phyloP scores from a whole-genome alignment of 495 filamentous ascomycete genomes.

The Neurospora discreta region DNA sequence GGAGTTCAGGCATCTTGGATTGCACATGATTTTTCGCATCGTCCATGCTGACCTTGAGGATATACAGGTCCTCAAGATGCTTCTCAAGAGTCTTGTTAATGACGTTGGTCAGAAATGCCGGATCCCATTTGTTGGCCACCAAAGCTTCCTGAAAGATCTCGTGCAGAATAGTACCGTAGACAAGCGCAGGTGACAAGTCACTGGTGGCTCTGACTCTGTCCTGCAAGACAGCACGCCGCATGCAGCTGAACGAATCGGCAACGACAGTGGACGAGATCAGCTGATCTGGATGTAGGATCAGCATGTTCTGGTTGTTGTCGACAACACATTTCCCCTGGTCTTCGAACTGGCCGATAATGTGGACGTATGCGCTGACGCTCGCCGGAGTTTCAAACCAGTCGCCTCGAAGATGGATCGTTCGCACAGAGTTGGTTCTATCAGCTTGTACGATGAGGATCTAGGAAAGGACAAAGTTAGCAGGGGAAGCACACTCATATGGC shows the following conservation, averaged over 20 bases:
- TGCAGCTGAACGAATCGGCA: constrained; percentile 84
- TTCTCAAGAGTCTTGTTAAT: constrained; percentile 54
- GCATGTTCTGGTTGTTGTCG: constrained; percentile 67
- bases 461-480: constrained; percentile 7
- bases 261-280: constrained; percentile 88
- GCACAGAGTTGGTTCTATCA: constrained; percentile 53
- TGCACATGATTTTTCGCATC: constrained; percentile 65
- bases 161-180: constrained; percentile 87
- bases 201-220: constrained; percentile 83
- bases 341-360: constrained; percentile 74
- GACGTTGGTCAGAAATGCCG: constrained; percentile 46
- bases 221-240: constrained; percentile 80
- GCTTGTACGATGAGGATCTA: constrained; percentile 69
- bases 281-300: constrained; percentile 93
- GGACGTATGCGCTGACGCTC: constrained; percentile 61
- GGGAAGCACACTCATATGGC: neutral
- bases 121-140: constrained; percentile 72
- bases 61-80: constrained; percentile 77
- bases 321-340: constrained; percentile 54
- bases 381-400: constrained; percentile 75
- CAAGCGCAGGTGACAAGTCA: constrained; percentile 60
- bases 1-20: constrained; percentile 66
- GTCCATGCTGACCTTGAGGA: constrained; percentile 60
- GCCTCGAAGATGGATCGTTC: constrained; percentile 65
- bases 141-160: constrained; percentile 89